Evolutionary conservation across 208 protist genomes (phyloP).

Genomic region (Acanthamoeba triangularis): DNA sequence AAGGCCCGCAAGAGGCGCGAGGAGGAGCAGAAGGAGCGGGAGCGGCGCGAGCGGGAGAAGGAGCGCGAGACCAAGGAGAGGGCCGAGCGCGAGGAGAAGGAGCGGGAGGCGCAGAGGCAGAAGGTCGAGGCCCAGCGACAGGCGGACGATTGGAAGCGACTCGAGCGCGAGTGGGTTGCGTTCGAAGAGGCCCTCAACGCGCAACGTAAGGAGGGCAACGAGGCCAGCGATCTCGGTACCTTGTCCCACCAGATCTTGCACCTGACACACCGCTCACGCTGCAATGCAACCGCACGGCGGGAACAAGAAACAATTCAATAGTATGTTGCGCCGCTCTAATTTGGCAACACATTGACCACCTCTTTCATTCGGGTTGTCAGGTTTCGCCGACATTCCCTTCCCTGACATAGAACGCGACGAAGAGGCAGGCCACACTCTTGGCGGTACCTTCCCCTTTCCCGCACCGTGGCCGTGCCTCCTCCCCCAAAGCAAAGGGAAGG

Average conservation of each 20-base stretch:
- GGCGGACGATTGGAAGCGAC: neutral
- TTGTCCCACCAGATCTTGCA: neutral
- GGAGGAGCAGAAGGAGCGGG: neutral
- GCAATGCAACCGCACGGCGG: too few species aligned
- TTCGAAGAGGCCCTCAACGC: neutral
- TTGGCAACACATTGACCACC: neutral
- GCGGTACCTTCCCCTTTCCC: neutral
- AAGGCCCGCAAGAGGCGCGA: conserved; percentile 25
- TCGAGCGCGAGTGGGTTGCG: neutral
- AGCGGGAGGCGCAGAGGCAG: neutral
- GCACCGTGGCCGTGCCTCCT: too few species aligned
- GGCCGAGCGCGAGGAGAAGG: neutral
- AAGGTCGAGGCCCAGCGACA: neutral
- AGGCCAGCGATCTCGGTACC: neutral
- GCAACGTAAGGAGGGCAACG: neutral
- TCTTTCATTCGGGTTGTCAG: neutral
- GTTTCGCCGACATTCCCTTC: conserved; percentile 19
- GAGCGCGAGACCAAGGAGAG: neutral
- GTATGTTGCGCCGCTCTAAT: too few species aligned
- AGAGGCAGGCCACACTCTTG: neutral
- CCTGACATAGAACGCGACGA: conserved; percentile 19
- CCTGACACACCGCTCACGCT: too few species aligned
- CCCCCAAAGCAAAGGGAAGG: too few species aligned
- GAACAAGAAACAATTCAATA: too few species aligned
- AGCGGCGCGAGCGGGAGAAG: neutral